Evolutionary conservation across 2,329 filamentous ascomycete species (phyloP), one percentile per base, ranked within the genome.

Genomic region (Zasmidium angulare): DNA sequence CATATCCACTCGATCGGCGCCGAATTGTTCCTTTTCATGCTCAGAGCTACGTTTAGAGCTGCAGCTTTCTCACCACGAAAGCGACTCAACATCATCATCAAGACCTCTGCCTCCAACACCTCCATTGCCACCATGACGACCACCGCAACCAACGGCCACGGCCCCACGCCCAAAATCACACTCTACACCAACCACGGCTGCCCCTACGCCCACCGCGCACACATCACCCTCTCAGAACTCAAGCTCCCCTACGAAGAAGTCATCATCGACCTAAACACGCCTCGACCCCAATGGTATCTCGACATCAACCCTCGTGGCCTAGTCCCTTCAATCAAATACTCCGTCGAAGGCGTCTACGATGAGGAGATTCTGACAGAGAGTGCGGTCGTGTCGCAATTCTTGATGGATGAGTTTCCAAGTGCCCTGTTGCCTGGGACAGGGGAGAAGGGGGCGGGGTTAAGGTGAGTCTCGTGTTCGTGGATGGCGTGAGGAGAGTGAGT

Each of bases 251-350:
- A 68, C 55, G 71, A 73, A 14, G 71, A 73, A 58, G 68, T 72
- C 50, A 64, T 72, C 49, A 89, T 96, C 67, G 88, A 93, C 72
- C 81, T 95, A 50, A 74, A 77, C 66, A 82, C 75, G 10, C 90
- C 90, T 0, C 85, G 90, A 10, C 86, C 88, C 24, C 79, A 84
- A 40, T 90, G 87, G 79, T 95, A 93, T 72, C 82, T 95, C 9
- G 79, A 87, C 53, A 77, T 95, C 71, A 93, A 93, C 77, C 89
- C 90, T 14, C 40, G 56, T 58, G 91, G 91, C 14, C 84, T 92
- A 2, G 89, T 95, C 3, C 90, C 91, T 0, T 78, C 86, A 0
- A 76, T 95, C 57, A 82, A 83, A 22, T 88, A 89, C 78, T 81
- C 85, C 63, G 64, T 71, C 10, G 81, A 80, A 61, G 73, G 69